These are phyloP conservation scores for Gnaphalium uliginosum DNA, from an alignment of 129 eudicot genomes.

Conservation along the genomic window DNA sequence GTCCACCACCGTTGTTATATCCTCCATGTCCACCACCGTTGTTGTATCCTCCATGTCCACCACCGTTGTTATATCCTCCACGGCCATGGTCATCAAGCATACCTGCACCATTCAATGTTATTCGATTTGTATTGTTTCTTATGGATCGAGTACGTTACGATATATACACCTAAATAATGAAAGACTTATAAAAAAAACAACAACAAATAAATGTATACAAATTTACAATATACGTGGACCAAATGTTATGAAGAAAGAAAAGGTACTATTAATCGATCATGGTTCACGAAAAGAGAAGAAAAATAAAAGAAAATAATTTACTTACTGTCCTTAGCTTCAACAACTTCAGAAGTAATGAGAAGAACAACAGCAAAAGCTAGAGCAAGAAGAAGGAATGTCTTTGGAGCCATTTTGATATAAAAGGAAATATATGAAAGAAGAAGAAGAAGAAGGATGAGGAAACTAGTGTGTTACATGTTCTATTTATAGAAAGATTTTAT, in stretches of 20 bases:
- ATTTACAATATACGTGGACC: no score
- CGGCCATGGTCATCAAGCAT: background rate
- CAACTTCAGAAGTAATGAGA: slow-evolving; percentile 33
- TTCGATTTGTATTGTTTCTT: no score
- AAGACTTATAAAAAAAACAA: no score
- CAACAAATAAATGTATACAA: no score
- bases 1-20: background rate
- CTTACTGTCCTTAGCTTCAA: slow-evolving; percentile 15
- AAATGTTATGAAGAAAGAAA: no score
- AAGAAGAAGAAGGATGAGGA: slow-evolving; percentile 13
- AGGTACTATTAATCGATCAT: no score
- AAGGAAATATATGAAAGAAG: no score
- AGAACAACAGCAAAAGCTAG: slow-evolving; percentile 32
- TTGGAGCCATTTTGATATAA: slow-evolving; percentile 30
- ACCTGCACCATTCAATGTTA: no score
- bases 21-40: slow-evolving; percentile 1
- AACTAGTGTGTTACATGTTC: slow-evolving; percentile 2
- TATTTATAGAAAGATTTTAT: slow-evolving; percentile 13
- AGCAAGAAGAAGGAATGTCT: slow-evolving; percentile 27
- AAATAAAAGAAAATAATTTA: no score
- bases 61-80: slow-evolving; percentile 14
- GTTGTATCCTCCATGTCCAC: slow-evolving; percentile 10
- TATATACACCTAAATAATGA: no score
- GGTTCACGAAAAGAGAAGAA: no score
- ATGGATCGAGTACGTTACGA: no score